Evolutionary conservation across 164 flowering plant species (phyloP), one percentile per base, ranked within the genome.

Genomic region (Annona cherimola): DNA sequence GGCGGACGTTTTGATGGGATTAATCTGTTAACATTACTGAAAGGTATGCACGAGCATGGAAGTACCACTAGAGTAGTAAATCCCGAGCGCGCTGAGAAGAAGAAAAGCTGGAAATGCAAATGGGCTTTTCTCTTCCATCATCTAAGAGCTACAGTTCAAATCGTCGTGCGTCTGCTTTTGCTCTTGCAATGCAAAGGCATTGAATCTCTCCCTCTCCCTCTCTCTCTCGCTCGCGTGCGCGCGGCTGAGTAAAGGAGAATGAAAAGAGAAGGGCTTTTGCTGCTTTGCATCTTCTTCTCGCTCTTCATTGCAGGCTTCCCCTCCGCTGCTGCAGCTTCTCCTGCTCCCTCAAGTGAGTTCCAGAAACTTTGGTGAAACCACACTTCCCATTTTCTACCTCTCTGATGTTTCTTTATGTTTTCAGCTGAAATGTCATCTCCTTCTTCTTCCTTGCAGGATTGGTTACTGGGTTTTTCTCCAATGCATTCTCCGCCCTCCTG

Each of bases 291-390:
- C 26, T 73, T 87, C 76, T 60, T 86, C 76, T 68, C 90, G 16
- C 71, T 87, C 1, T 64, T 78, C 1, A 62, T 78, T 80, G 79
- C 82, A 68, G 81, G 81, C 55, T 85, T 82, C 46, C 80, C 87
- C 42, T 81, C 90, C 50, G 88, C 83, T 80, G 67, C 79, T 39
- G 81, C 86, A 42, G 81, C 86, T 76, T 7, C 83, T 80, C 76
- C 87, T 81, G 77, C 87, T 50, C 95, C 94, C 68, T 89, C 90
- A 67, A 90, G 98, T 93, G 67, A 81, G 94, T 81, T 5, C 69
- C 14, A 20, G 26, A 26, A 26, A 67, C 55, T n/a, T 3, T 20
- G 3, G 1, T 18, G 12, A 64, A 64, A 40, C 4, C 45, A 14
- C 67, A 40, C 41, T 64, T 64, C 44, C 67, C 11, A 50, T 50